Evolutionary conservation across 345 rosid species (phyloP), one percentile per base, ranked within the genome.

Genomic region (Brassica nigra): DNA sequence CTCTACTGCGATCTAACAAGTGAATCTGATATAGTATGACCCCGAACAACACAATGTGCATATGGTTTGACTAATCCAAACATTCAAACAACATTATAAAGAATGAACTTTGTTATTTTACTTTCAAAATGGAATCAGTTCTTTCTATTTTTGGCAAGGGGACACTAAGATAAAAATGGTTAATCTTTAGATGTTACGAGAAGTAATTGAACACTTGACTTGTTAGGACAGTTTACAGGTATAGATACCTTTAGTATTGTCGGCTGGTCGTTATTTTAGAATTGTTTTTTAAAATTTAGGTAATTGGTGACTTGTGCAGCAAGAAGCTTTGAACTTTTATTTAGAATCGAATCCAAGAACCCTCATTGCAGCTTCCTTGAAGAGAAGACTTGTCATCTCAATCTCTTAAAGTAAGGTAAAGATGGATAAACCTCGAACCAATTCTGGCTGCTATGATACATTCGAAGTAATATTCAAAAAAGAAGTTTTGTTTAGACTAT

Each of bases 1-100:
- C 81, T 33, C 47, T 65, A 65, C 11, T 65, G 33, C 4, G 74
- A 18, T 61, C 39, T 70, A 28, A 74, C 73, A 8, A 82, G 68
- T 37, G 75, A 66, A 73, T 54, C 85, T 30, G 84, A 78, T 42
- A 73, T 76, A 11, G 85, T 82, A 62, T 89, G 85, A 88, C 36
- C 62, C 68, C 28, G 8, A 61, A 62, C 44, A 80, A 62, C 71
- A 68, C 59, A 63, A 62, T 80, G 83, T 74, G 83, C 66, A 80
- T 80, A 74, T 68, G 52, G 27, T 29, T 42, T 44, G 4, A 6
- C 54, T 23, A 62, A 34, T 52, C 37, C 36, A 74, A 12, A 67
- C 33, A 66, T 23, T 49, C 47, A 34, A 49, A 68, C 49, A 62
- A 49, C 57, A 28, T 61, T 27, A 74, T 1, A 65, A 18, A 18